phyloP scores from a whole-genome alignment of 2,329 filamentous ascomycete species.

The Berkeleyomyces basicola region DNA sequence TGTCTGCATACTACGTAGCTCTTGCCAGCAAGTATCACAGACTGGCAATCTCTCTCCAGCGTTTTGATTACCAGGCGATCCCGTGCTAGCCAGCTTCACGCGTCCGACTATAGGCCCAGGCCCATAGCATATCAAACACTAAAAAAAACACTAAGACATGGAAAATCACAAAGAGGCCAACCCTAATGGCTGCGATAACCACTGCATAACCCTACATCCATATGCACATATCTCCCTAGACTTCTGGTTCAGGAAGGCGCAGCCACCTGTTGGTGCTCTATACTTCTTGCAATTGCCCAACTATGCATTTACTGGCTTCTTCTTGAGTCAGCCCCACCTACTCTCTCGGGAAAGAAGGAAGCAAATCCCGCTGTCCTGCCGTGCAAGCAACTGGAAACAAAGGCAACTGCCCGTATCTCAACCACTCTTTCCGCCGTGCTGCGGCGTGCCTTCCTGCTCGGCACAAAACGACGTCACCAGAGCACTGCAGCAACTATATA shows the following conservation, averaged over 20 bases:
- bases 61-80: background rate
- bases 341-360: background rate
- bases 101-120: background rate
- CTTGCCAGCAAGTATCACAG: background rate
- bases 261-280: too few relatives aligned
- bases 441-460: background rate
- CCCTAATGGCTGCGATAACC: too few relatives aligned
- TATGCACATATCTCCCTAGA: too few relatives aligned
- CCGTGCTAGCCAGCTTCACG: background rate
- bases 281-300: too few relatives aligned
- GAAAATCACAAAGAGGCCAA: too few relatives aligned
- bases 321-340: too few relatives aligned
- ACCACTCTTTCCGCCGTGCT: background rate
- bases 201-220: too few relatives aligned
- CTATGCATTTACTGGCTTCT: too few relatives aligned
- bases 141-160: background rate
- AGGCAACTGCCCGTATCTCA: background rate
- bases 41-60: background rate
- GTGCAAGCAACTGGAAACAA: background rate
- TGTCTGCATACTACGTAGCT: conserved; percentile 1
- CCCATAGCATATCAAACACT: background rate
- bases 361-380: background rate
- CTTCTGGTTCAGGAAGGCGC: too few relatives aligned
- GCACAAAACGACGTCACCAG: background rate
- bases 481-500: background rate